Evolutionary conservation across 768 basidiomycete genomes (phyloP), one percentile per base, ranked within the genome.

Genomic region (Porphyrellus cyaneotinctus): DNA sequence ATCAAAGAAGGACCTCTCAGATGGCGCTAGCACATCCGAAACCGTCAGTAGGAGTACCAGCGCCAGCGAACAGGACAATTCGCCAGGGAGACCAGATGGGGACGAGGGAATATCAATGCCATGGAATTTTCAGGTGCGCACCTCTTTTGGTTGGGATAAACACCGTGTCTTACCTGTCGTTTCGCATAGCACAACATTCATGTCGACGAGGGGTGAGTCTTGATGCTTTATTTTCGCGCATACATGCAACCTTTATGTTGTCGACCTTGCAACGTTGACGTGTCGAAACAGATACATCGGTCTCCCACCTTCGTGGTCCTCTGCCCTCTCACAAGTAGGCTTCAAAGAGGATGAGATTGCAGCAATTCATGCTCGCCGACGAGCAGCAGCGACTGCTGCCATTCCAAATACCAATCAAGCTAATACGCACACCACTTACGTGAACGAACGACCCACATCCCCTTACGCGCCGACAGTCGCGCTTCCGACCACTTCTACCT

Each of bases 191-290:
- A 90, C 63, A 78, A 89, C 61, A 81, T 89, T 31, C 87, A 90
- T 62, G 87, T 89, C 26, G 85, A 89, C 66, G 87, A 88, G 70
- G 82, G 75, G 82, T 86, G 58, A 51, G 78, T n/a, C n/a, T n/a
- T n/a, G n/a, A n/a, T n/a, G n/a, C 75, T 4, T 17, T 18, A 22
- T 28, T 38, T 44, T 35, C 37, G 18, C 58, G 37, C 43, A 33
- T 43, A 32, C 42, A 43, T n/a, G 7, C 32, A 24, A 12, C 5
- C 18, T n/a, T 15, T 43, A 18, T 49, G 12, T 20, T 18, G 18
- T n/a, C 28, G n/a, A n/a, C 43, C 28, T 37, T 24, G 43, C 49
- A 8, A 36, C 26, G 17, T 31, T 54, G 38, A 46, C 38, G 20
- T 14, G 20, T 43, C 33, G 36, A 47, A 51, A 41, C 49, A 85